A percentile compares a stretch with the other conserved stretches of the same genome.
These are phyloP conservation scores for Glaciozyma martinii DNA, from an alignment of 768 basidiomycete species.

Conservation along the genomic window DNA sequence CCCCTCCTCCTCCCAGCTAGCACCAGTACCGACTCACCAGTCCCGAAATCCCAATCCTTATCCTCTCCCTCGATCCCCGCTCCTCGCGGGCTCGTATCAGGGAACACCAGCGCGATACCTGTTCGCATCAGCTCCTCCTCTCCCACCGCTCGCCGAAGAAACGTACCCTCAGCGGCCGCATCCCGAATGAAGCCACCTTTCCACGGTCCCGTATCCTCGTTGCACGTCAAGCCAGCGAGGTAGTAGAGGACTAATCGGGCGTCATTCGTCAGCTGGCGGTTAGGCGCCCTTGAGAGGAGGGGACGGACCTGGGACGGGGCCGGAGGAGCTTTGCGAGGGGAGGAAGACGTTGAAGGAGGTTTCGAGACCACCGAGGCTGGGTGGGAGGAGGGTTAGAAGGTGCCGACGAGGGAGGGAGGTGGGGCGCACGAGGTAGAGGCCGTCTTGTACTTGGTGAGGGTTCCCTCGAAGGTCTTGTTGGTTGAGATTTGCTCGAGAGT, in stretches of 20 bases:
- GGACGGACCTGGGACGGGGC: constrained; percentile 39
- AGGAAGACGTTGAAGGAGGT: constrained; percentile 84
- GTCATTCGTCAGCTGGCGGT: not conserved
- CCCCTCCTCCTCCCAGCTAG: constrained; percentile 27
- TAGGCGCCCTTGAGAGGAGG: not conserved
- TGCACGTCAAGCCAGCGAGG: constrained; percentile 76
- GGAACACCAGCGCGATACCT: constrained; percentile 83
- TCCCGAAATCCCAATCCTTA: constrained; percentile 64
- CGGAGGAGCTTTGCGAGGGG: constrained; percentile 51
- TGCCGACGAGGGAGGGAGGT: too few relatives aligned
- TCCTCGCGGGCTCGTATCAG: constrained; percentile 91
- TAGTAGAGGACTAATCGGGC: constrained; percentile 57
- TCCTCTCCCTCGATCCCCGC: constrained; percentile 54
- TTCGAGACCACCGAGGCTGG: constrained; percentile 38
- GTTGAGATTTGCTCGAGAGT: constrained; percentile 60
- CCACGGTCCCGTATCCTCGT: constrained; percentile 87
- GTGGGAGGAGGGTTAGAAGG: too few relatives aligned
- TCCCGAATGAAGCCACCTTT: constrained; percentile 87
- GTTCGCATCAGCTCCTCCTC: not conserved
- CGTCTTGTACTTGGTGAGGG: constrained; percentile 73
- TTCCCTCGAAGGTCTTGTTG: constrained; percentile 72
- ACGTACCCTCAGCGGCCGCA: constrained; percentile 56
- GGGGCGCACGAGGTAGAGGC: constrained; percentile 43
- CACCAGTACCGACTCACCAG: not conserved
- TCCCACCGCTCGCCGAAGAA: not conserved